These are phyloP conservation scores for Hypseocharis bilobata DNA, from an alignment of 441 rosid genomes.

Conservation along the genomic window DNA sequence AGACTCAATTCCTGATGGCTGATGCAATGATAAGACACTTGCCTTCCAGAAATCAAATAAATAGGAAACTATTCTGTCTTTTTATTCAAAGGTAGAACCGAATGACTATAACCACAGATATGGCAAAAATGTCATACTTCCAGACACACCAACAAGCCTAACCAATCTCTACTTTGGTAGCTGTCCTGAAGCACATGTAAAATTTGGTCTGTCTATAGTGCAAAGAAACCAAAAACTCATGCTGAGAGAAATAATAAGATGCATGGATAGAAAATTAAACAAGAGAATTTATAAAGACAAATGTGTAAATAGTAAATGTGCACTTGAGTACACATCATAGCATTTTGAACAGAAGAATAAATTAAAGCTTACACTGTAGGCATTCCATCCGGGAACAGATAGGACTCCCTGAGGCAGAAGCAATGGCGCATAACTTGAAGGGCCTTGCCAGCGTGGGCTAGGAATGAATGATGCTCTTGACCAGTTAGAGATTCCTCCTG, in stretches of 20 bases:
- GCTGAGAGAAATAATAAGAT: background rate
- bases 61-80: background rate
- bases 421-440: constrained; percentile 70
- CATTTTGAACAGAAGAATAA: constrained; percentile 12
- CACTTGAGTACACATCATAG: background rate
- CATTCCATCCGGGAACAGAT: constrained; percentile 87
- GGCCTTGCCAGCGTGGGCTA: constrained; percentile 96
- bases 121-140: background rate
- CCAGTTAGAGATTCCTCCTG: constrained; percentile 67
- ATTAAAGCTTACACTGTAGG: constrained; percentile 64
- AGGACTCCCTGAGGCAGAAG: constrained; percentile 87
- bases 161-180: background rate
- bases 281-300: background rate
- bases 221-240: background rate
- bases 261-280: background rate
- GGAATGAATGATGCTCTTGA: constrained; percentile 80
- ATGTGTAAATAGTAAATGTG: background rate
- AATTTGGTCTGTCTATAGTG: background rate
- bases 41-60: background rate
- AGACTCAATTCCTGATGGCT: background rate
- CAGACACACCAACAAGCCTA: background rate
- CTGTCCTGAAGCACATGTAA: background rate
- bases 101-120: background rate
- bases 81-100: background rate
- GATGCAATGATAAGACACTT: background rate